phyloP scores from a whole-genome alignment of 768 basidiomycete species.

The Pisolithus marmoratus region DNA sequence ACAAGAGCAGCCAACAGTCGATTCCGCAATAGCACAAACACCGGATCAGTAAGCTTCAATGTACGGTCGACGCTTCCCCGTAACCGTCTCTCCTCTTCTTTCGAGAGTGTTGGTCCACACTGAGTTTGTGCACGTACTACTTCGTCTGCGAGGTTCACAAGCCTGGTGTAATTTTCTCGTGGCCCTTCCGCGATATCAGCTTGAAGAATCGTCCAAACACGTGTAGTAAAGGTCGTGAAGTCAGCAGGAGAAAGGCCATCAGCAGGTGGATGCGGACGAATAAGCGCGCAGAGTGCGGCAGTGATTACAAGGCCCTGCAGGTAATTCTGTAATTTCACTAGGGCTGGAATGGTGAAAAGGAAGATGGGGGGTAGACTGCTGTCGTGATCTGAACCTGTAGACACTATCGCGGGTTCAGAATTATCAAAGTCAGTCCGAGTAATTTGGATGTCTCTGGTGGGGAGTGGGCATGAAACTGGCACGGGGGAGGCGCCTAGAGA shows the following conservation, averaged over 20 bases:
- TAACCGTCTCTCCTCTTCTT: slow-evolving; percentile 45
- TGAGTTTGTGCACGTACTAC: slow-evolving; percentile 50
- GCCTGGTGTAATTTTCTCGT: slow-evolving; percentile 40
- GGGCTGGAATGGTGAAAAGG: slow-evolving; percentile 49
- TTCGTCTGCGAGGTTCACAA: slow-evolving; percentile 70
- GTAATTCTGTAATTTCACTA: slow-evolving; percentile 61
- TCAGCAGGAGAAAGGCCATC: slow-evolving; percentile 7
- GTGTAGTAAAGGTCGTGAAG: slow-evolving; percentile 42
- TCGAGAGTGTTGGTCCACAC: slow-evolving; percentile 13
- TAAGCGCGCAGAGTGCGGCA: slow-evolving; percentile 53
- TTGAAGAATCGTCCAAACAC: slow-evolving; percentile 61
- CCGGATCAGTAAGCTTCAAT: slow-evolving; percentile 56
- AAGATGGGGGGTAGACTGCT: slow-evolving; percentile 63
- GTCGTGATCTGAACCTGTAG: neutral
- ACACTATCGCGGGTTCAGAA: neutral
- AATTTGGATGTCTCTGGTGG: slow-evolving; percentile 14
- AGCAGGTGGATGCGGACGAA: slow-evolving; percentile 32
- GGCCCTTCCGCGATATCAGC: slow-evolving; percentile 42
- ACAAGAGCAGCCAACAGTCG: slow-evolving; percentile 44
- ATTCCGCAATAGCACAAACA: slow-evolving; percentile 56
- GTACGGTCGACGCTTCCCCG: slow-evolving; percentile 61
- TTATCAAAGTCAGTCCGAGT: neutral
- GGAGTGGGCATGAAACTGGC: slow-evolving; percentile 32
- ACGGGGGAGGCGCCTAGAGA: slow-evolving; percentile 37
- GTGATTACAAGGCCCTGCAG: slow-evolving; percentile 66